Evolutionary conservation across 768 basidiomycete genomes (phyloP), one percentile per base, ranked within the genome.

Genomic region (Lactarius vividus): DNA sequence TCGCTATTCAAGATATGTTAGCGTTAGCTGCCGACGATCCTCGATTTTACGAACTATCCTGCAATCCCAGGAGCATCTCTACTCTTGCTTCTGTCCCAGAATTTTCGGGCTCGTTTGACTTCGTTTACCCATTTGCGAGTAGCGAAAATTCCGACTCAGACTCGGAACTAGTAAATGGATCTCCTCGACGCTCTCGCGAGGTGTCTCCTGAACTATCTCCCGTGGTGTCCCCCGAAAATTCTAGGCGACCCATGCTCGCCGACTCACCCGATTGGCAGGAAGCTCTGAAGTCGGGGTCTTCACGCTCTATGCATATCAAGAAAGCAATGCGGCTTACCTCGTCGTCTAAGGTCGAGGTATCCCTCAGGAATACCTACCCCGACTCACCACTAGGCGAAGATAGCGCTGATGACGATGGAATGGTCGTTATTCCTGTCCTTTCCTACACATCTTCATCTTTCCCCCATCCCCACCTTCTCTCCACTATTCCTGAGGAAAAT

Each of bases 1-100:
- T 67, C 13, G 61, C 57, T 5, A 16, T 67, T 16, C 66, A 63
- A 59, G 61, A 67, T 57, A 52, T 37, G 57, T n/a, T 67, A 9
- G 62, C 49, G 52, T n/a, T 67, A 9, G 62, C 49, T 9, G 5
- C 3, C 39, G 52, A 59, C 3, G 62, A 56, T 9, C 46, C 28
- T 1, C 26, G 28, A 31, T 59, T 44, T 4, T 54, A 59, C 42
- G 42, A 55, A 26, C 9, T 46, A 15, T 42, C 31, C 3, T 33
- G 23, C 18, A 8, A 37, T 37, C 33, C 61, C 4, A 6, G 29
- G 26, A 54, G 15, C 49, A n/a, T 26, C 1, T 58, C 65, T 8
- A 7, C 56, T 62, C 56, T 62, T 44, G 16, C 56, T 20, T 62
- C 65, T 23, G 56, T 35, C 23, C 20, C 44, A 26, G 57, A 54